phyloP scores from a whole-genome alignment of 371 early-diverging fungal species.

The Parasitella parasitica region DNA sequence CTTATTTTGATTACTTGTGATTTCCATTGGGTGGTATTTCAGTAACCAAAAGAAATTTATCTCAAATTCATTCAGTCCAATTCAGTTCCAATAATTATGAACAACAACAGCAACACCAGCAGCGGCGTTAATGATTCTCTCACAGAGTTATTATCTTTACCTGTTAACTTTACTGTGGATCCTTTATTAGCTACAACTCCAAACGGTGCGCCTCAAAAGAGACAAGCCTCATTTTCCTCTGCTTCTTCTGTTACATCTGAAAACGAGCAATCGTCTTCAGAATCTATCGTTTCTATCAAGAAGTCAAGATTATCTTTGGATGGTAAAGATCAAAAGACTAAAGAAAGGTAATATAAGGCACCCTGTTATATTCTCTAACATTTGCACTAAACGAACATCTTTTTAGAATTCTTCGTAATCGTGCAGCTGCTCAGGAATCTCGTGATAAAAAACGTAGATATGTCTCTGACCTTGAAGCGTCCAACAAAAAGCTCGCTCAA shows the following conservation, averaged over 20 bases:
- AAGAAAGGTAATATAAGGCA: constrained; percentile 30
- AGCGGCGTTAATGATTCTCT: constrained; percentile 18
- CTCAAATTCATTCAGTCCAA: neutral
- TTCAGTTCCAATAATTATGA: neutral
- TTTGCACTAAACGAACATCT: neutral
- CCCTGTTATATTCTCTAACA: neutral
- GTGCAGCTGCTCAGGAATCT: constrained; percentile 89
- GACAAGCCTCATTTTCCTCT: constrained; percentile 15
- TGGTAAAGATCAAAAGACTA: constrained; percentile 51
- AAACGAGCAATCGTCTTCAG: constrained; percentile 6
- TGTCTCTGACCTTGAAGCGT: constrained; percentile 71
- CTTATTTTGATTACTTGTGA: constrained; percentile 24
- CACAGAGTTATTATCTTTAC: constrained; percentile 26
- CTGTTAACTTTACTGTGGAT: constrained; percentile 31
- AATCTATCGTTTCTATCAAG: constrained; percentile 14
- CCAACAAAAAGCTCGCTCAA: constrained; percentile 62
- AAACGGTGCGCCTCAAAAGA: constrained; percentile 1
- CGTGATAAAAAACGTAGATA: constrained; percentile 87
- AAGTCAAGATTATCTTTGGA: constrained; percentile 41
- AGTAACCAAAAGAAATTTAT: constrained; percentile 1
- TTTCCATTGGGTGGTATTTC: constrained; percentile 53
- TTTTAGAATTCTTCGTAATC: constrained; percentile 76
- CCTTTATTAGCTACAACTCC: constrained; percentile 25
- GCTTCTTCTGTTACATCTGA: constrained; percentile 13
- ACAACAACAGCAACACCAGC: constrained; percentile 9